Base-by-base conservation (phyloP, 2,329 filamentous ascomycete species). In the Beauveria rudraprayagi region DNA sequence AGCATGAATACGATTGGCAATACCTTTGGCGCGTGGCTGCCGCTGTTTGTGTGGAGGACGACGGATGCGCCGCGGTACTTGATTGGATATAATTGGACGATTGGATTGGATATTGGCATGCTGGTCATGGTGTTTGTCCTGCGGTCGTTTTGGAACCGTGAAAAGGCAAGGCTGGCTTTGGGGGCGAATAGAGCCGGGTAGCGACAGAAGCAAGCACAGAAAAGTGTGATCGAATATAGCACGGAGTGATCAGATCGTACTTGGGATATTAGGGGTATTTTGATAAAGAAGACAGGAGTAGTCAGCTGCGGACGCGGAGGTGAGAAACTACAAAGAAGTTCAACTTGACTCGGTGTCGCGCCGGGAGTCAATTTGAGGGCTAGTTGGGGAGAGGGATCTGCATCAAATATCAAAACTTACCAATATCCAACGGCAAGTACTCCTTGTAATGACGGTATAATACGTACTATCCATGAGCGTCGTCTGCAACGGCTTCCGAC, bases 1-100 rank as follows among this genome's bases (percentile, higher is more conserved):
- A 73, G 78, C n/a, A 79, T 81, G 71, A 77, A 79, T 63, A 74
- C 74, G 1, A 66, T 72, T 10, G 74, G 72, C 0, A 79, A 78
- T 60, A 73, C 72, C 0, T 76, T 78, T 57, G 72, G 75, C 62
- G 73, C 76, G 0, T 78, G 76, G 72, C 67, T 79, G 16, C 75
- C 75, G 9, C 60, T 76, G 6, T 63, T 77, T 53, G 67, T 71
- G 2, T 75, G 73, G 63, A 70, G 70, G 44, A 70, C 69, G 7
- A 66, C 66, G 1, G 69, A 78, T 26, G 70, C 72, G 4, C 75
- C 75, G 5, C 68, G 67, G 11, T 78, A 77, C 61, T 69, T 66
- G 17, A 73, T 73, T 24, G 76, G 76, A 1, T 78, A 70, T 37
- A 65, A 65, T n/a, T 66, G 66, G 58, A 66, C 69, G 3, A 68